Base-by-base conservation (phyloP, 2,329 filamentous ascomycete genomes). In the Aureobasidium sp. region DNA sequence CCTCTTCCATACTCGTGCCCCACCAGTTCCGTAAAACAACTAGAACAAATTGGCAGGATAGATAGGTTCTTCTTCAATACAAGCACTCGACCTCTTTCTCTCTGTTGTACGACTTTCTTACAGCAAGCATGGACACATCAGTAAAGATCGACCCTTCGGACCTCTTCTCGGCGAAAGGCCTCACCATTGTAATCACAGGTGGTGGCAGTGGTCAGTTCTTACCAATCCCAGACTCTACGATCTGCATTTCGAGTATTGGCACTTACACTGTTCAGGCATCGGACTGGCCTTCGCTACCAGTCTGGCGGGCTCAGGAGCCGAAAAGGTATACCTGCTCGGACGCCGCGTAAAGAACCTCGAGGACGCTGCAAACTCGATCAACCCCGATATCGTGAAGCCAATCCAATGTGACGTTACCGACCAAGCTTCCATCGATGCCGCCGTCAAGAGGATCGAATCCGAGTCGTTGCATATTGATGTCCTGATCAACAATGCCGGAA, bases 391-490 rank as follows among this genome's bases (percentile, higher is more conserved):
- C 37, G 64, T 77, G 51, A 63, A 66, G 25, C 67, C 73, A 1
- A 64, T 77, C 35, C 62, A 69, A 53, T 71, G 70, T 59, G 71
- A 74, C 53, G 69, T 75, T 1, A 71, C 70, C 4, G 67, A 68
- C 17, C 69, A 69, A 21, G 58, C 63, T 1, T 74, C 72, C 12
- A 62, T 77, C 25, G 61, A 67, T 16, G 59, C 59, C 4, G 72
- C 69, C 3, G 74, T 71, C 11, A 63, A 67, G n/a, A 63, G 63
- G 2, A 70, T 79, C 38, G 64, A 68, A 5, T 57, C 63, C 6
- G 70, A 77, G 22, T 62, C 62, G 3, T 72, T 71, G 37, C 70
- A 75, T 58, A 70, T 79, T 54, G 75, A 80, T 59, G 69, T 79
- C 21, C 65, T 79, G 0, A 68, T 79, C 60, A 63, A 64, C 34